These are phyloP conservation scores for Nicotiana benthamiana DNA, from an alignment of 257 asterid genomes.

Conservation along the genomic window DNA sequence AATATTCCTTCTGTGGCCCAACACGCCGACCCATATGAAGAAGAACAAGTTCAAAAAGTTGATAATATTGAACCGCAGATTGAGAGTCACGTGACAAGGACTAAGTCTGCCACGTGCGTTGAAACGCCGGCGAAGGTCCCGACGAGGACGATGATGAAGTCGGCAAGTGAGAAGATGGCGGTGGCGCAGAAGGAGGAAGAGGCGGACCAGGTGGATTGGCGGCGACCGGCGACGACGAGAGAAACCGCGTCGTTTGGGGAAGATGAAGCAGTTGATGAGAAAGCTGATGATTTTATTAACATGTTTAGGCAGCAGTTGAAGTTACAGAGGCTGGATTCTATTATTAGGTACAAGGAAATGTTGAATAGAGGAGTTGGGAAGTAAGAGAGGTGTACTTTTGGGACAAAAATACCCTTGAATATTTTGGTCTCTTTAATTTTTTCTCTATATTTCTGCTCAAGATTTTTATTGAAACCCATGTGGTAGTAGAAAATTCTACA, in stretches of 20 bases:
- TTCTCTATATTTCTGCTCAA: neutral
- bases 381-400: neutral
- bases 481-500: neutral
- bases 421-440: neutral
- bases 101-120: constrained; percentile 17
- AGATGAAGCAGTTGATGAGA: constrained; percentile 51
- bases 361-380: constrained; percentile 20
- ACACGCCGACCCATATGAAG: neutral
- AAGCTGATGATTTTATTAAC: constrained; percentile 60
- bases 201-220: constrained; percentile 16
- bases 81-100: constrained; percentile 16
- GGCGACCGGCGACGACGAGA: constrained; percentile 36
- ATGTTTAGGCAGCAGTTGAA: constrained; percentile 58
- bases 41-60: constrained; percentile 5
- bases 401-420: neutral
- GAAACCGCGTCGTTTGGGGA: constrained; percentile 20
- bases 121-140: neutral
- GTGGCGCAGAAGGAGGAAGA: constrained; percentile 5
- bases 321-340: constrained; percentile 54
- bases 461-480: neutral
- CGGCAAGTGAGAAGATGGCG: constrained; percentile 36
- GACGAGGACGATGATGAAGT: constrained; percentile 30
- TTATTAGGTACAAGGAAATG: constrained; percentile 41
- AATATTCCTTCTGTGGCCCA: neutral
- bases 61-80: neutral